Evolutionary conservation across 352 stramenopile species (phyloP).

Genomic region (Phytophthora litchii): DNA sequence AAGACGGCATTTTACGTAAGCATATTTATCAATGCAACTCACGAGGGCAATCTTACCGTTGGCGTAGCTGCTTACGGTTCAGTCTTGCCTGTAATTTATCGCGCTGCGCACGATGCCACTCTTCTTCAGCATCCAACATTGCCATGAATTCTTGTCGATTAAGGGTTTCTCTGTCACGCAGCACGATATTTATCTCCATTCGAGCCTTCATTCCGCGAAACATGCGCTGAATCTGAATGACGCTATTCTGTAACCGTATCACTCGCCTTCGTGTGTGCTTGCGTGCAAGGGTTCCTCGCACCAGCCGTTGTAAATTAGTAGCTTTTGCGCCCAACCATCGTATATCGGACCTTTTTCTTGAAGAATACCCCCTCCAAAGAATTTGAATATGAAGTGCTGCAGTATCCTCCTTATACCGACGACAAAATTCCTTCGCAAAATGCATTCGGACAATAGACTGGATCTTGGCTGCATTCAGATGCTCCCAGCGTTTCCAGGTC

Average conservation of each 20-base stretch:
- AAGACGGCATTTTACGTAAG: neutral
- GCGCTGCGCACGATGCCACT: constrained; percentile 65
- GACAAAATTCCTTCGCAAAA: constrained; percentile 31
- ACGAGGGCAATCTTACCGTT: constrained; percentile 43
- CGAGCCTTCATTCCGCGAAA: constrained; percentile 68
- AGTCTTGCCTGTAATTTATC: constrained; percentile 62
- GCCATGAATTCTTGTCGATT: constrained; percentile 76
- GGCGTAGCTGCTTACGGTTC: constrained; percentile 55
- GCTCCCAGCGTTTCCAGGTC: constrained; percentile 65
- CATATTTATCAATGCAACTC: neutral
- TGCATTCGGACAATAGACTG: constrained; percentile 66
- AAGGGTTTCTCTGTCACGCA: constrained; percentile 62
- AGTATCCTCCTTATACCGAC: constrained; percentile 22
- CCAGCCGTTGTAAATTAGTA: constrained; percentile 58
- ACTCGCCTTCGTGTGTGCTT: constrained; percentile 39
- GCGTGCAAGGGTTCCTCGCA: constrained; percentile 52
- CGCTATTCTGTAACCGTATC: constrained; percentile 21
- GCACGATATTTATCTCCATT: constrained; percentile 35
- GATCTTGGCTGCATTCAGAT: constrained; percentile 62
- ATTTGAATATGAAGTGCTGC: constrained; percentile 65
- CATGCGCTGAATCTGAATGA: constrained; percentile 68
- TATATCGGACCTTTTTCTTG: constrained; percentile 54
- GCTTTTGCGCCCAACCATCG: constrained; percentile 53
- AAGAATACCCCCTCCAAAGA: constrained; percentile 59
- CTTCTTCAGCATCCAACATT: constrained; percentile 70